Base-by-base conservation (phyloP, 2,329 filamentous ascomycete species). In the Plectosphaerella cucumerina region DNA sequence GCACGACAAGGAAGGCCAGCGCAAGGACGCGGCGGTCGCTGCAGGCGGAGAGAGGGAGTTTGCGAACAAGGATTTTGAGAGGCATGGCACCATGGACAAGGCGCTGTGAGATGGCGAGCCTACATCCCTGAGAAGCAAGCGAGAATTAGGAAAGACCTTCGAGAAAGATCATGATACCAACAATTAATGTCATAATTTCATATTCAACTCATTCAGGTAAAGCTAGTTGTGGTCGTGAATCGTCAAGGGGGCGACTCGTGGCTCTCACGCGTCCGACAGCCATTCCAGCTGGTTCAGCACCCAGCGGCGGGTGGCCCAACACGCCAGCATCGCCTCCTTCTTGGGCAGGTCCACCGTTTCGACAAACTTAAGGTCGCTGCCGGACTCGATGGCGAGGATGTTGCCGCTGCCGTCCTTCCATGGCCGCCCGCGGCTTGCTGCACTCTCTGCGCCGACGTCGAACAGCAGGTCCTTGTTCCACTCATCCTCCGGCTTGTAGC, bases 1-100 rank as follows among this genome's bases (percentile, higher is more conserved):
- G 0, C 53, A 53, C 45, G 71, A 70, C 53, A 62, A 65, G 55
- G 56, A 62, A 5, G 57, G 63, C 41, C 58, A 64, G 53, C 57
- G 69, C 45, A 62, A 65, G 58, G 64, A 70, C 59, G 70, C 65
- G n/a, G 34, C 21, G 37, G 21, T 51, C 2, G 31, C 50, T 5
- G 52, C 54, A 1, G 54, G 53, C 3, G 54, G 54, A 1, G 53
- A 56, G 47, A 50, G 53, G 22, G 54, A 56, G 44, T 55, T 55
- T 33, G 53, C 53, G 21, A 45, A 35, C 43, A 56, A 53, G 46
- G 54, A 55, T 0, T 56, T 56, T 9, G 53, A 49, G 20, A 50
- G 49, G 31, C 50, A 54, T 22, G 54, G 54, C 1, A 54, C 54
- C 0, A 22, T 34, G 10, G 48, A 56, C 31, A 56, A 56, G 53